Evolutionary conservation across 306 rosid genomes (phyloP), one percentile per base, ranked within the genome.

Genomic region (Citrullus mucosospermus): DNA sequence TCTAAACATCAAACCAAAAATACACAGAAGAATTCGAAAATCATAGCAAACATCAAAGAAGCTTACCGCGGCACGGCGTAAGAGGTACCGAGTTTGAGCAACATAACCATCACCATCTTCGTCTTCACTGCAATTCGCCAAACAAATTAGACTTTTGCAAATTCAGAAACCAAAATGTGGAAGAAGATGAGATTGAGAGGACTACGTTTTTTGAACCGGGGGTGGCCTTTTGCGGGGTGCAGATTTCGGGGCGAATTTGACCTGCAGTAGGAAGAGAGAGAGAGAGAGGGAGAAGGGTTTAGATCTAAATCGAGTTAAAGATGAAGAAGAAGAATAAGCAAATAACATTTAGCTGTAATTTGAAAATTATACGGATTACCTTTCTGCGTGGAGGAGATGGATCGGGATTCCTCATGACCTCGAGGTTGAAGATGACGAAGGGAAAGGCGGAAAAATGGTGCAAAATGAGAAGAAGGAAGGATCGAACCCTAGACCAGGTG

Each of bases 181-280:
- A 15, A 48, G 18, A 44, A 22, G 39, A 69, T 48, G 43, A 58
- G 83, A 54, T 28, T 68, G 9, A 25, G 53, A 63, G 48, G 78
- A 76, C 39, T 88, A 91, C 97, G 61, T 77, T 85, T 83, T 60
- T 9, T 71, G 28, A 2, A 43, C 51, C 6, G 86, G 69, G 38
- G 77, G 84, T 62, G 79, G 80, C 43, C 78, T 88, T 46, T 79
- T 70, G 54, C 83, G 84, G 20, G 81, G 79, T 30, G 79, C 61
- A 55, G 85, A 58, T 83, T 65, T 90, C 44, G 98, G 98, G 9
- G 76, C 8, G 81, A 80, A 93, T 82, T 80, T 91, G 2, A 34
- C 30, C 96, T 88, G 88, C 44, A 67, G 8, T 79, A 5, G 59
- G 36, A 81, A 46, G 54, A 50, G 39, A 50, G 28, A 39, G 46